Evolutionary conservation across 1,139 yeast genomes (phyloP).

Genomic region (Taphrina deformans): DNA sequence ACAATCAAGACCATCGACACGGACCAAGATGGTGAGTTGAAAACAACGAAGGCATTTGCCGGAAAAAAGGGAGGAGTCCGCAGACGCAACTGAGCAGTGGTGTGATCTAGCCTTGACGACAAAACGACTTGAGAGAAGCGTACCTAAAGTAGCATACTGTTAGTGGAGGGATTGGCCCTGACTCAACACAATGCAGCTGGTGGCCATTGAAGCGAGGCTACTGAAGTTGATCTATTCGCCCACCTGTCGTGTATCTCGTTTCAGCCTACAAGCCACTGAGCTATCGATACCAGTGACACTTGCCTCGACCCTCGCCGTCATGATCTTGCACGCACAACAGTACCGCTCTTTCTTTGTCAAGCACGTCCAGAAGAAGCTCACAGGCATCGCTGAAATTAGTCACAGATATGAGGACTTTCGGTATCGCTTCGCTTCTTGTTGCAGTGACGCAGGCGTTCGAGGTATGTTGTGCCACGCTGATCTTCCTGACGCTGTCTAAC

Average conservation of each 20-base stretch:
- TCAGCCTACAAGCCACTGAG: not conserved
- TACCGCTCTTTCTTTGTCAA: not conserved
- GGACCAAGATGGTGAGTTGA: not conserved
- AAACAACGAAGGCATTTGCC: not conserved
- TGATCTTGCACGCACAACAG: not conserved
- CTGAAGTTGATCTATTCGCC: no score
- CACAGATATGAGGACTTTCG: not conserved
- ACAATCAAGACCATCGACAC: constrained; percentile 16
- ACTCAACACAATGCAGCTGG: no score
- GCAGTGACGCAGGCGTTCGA: not conserved
- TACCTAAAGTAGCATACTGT: no score
- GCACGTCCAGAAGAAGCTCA: not conserved
- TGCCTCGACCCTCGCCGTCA: not conserved
- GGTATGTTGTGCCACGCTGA: not conserved
- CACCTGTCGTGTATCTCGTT: not conserved
- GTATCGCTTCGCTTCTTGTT: not conserved
- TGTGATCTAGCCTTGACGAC: no score
- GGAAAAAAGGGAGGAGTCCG: constrained; percentile 19
- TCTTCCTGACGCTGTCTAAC: not conserved
- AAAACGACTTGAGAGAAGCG: no score
- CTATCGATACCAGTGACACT: not conserved
- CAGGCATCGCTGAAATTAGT: not conserved
- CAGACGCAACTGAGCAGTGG: not conserved
- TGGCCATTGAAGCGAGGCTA: no score
- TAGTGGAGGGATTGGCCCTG: no score